Evolutionary conservation across 2,329 filamentous ascomycete species (phyloP).

Genomic region (Polytolypa hystricis): DNA sequence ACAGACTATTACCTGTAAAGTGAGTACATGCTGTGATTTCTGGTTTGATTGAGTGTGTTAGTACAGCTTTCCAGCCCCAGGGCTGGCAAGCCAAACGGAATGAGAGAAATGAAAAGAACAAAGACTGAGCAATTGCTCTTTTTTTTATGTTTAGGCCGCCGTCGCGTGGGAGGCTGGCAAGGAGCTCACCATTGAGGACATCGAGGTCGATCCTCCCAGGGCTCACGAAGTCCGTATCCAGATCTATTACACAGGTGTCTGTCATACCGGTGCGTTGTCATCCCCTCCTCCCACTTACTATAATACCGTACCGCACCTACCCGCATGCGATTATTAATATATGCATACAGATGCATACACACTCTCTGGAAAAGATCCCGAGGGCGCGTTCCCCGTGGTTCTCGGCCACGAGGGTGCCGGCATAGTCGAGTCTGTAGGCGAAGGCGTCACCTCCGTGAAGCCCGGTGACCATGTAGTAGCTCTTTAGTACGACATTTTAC

Average conservation of each 20-base stretch:
- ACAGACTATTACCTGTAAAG: slow-evolving; percentile 87
- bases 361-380: slow-evolving; percentile 89
- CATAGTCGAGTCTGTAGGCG: slow-evolving; percentile 84
- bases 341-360: slow-evolving; percentile 73
- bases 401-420: slow-evolving; percentile 86
- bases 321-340: no score
- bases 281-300: no score
- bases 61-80: no score
- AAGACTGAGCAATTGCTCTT: slow-evolving; percentile 6
- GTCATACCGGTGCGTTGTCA: slow-evolving; percentile 68
- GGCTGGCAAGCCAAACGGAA: background rate
- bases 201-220: slow-evolving; percentile 80
- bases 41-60: no score
- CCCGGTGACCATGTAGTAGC: slow-evolving; percentile 82
- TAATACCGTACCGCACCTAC: no score
- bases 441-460: slow-evolving; percentile 92
- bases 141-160: slow-evolving; percentile 61
- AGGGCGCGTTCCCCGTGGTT: slow-evolving; percentile 83
- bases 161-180: slow-evolving; percentile 96
- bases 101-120: background rate
- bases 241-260: slow-evolving; percentile 96
- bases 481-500: slow-evolving; percentile 55
- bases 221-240: slow-evolving; percentile 94
- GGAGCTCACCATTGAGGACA: slow-evolving; percentile 76
- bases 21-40: no score